phyloP scores from a whole-genome alignment of 495 filamentous ascomycete genomes.

The Bryoglossum gracile region DNA sequence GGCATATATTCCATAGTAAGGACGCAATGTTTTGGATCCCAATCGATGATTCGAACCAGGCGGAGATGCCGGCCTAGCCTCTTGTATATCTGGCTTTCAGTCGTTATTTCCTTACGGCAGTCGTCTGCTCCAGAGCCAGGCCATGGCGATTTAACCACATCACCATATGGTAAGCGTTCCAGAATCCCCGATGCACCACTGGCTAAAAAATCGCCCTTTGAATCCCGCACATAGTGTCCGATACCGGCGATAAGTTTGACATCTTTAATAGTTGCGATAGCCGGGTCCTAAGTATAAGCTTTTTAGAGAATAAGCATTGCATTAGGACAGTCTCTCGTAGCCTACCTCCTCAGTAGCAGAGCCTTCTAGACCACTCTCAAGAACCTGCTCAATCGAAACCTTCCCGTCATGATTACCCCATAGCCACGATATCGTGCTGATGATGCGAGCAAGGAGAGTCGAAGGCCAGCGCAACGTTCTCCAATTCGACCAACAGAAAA shows the following conservation, averaged over 20 bases:
- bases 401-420: too few species aligned
- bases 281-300: background rate
- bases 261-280: background rate
- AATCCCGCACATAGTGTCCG: background rate
- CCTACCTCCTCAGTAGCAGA: too few species aligned
- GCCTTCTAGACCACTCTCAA: too few species aligned
- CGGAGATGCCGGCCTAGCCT: constrained; percentile 14
- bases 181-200: constrained; percentile 14
- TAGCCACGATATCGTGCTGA: too few species aligned
- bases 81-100: constrained; percentile 16
- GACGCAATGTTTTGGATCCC: constrained; percentile 10
- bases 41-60: constrained; percentile 13
- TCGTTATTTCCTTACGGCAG: constrained; percentile 10
- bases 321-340: too few species aligned
- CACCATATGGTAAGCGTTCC: constrained; percentile 17
- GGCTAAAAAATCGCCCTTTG: constrained; percentile 3
- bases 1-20: constrained; percentile 29
- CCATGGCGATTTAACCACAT: constrained; percentile 19
- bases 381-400: too few species aligned
- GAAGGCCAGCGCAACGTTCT: too few species aligned
- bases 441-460: too few species aligned
- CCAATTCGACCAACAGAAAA: too few species aligned
- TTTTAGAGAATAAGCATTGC: too few species aligned
- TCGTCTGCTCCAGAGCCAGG: background rate
- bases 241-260: background rate